Evolutionary conservation across 306 rosid species (phyloP), one percentile per base, ranked within the genome.

Genomic region (Cyamopsis tetragonoloba): DNA sequence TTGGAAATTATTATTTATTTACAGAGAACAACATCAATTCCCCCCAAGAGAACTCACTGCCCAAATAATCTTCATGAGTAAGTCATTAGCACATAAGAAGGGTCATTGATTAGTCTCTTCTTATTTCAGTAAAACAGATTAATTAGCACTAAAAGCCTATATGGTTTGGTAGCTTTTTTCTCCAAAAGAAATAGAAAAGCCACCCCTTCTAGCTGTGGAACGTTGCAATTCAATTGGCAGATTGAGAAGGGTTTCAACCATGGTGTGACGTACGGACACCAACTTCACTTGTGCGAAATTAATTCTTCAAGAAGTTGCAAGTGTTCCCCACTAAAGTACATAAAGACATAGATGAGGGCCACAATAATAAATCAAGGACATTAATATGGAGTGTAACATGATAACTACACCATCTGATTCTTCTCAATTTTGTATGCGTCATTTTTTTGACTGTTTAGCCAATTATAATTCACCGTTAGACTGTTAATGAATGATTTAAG

Each of bases 241-340:
- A 20, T 24, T 1, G 26, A 14, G 23, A 15, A 4, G 7, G 22
- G 5, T n/a, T 10, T 9, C 18, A 4, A 24, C 4, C 17, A 14
- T 22, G 7, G 7, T 13, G 7, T 13, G 3, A 4, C 37, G 77
- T 72, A 61, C 54, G 77, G 50, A 4, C 68, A 74, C 67, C 67
- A 44, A 65, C 74, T 19, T 12, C 17, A 7, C 46, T 42, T n/a
- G 8, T 14, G 66, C 2, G 27, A 65, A 64, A 24, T 64, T 44
- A 67, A 23, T 55, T 44, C 26, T 51, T 20, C 7, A 22, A 14
- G 31, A 68, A 48, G 34, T 32, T 2, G 10, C 2, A 23, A 58
- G 70, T 34, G 37, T 42, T 13, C 30, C 64, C 80, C 62, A 58
- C 55, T 24, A 28, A 66, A 67, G 62, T 59, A 49, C 79, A 14